These are phyloP conservation scores for Phytophthora uliginosa DNA, from an alignment of 352 stramenopile genomes.

Conservation along the genomic window DNA sequence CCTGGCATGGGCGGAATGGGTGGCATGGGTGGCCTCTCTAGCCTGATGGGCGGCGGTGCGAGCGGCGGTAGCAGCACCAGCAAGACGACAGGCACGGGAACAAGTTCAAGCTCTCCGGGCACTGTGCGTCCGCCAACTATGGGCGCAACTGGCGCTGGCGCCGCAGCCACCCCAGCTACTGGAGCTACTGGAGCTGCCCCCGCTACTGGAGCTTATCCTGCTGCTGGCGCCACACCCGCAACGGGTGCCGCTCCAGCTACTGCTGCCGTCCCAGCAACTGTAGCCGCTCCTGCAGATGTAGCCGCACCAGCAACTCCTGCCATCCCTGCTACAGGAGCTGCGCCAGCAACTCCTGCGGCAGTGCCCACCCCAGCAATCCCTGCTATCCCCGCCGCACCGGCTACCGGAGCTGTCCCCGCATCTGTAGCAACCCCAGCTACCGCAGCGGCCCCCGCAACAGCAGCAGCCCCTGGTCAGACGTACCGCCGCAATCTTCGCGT, in stretches of 20 bases:
- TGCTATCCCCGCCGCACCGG: too few relatives aligned
- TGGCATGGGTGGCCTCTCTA: conserved; percentile 1
- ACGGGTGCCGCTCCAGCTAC: not conserved
- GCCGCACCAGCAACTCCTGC: too few relatives aligned
- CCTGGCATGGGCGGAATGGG: not conserved
- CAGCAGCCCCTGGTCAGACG: not conserved
- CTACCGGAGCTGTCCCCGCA: too few relatives aligned
- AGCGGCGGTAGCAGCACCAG: not conserved
- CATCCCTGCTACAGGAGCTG: too few relatives aligned
- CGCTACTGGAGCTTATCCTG: not conserved
- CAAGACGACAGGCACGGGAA: not conserved
- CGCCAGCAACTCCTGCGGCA: too few relatives aligned
- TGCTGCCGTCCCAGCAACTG: too few relatives aligned
- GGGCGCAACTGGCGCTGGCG: not conserved
- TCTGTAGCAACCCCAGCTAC: not conserved
- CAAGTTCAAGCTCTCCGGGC: not conserved
- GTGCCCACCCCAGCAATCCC: too few relatives aligned
- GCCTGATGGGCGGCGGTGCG: not conserved
- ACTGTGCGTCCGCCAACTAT: not conserved
- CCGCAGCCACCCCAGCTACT: too few relatives aligned
- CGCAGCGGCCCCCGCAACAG: not conserved
- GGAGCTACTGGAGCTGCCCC: not conserved
- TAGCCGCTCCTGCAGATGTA: not conserved
- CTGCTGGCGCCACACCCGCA: not conserved
- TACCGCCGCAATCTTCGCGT: not conserved